Evolutionary conservation across 345 rosid species (phyloP).

Genomic region (Brassica incana): DNA sequence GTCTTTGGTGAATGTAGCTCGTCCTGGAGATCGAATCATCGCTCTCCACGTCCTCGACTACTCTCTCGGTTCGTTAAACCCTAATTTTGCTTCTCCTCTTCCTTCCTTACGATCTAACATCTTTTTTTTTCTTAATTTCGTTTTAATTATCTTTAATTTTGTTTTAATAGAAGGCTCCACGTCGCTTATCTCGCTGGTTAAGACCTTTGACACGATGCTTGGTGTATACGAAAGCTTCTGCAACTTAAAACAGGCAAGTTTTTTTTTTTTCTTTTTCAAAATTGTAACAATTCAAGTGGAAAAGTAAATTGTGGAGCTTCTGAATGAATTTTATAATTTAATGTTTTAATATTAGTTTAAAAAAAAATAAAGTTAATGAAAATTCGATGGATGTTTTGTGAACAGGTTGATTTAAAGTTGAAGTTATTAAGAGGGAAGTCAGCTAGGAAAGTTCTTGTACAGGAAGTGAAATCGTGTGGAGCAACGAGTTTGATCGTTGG

Average conservation of each 20-base stretch:
- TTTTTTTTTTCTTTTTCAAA: not conserved
- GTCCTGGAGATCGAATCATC: conserved; percentile 77
- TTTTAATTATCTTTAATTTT: not conserved
- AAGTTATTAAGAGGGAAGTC: conserved; percentile 81
- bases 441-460: conserved; percentile 60
- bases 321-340: no score
- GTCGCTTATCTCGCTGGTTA: conserved; percentile 68
- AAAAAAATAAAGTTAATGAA: not conserved
- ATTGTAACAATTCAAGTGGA: no score
- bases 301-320: no score
- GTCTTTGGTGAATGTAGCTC: conserved; percentile 78
- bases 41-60: conserved; percentile 84
- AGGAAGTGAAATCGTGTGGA: conserved; percentile 63
- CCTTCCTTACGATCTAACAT: not conserved
- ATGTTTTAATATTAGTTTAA: no score
- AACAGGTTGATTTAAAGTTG: conserved; percentile 87
- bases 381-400: not conserved
- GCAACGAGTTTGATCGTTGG: conserved; percentile 72
- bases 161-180: conserved; percentile 50
- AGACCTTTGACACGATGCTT: conserved; percentile 70
- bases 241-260: conserved; percentile 77
- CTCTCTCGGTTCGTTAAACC: conserved; percentile 40
- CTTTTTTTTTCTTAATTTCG: not conserved
- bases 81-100: not conserved
- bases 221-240: conserved; percentile 94